Conservation (phyloP, 495 filamentous ascomycete species). For the Parathielavia hyrcaniae region DNA sequence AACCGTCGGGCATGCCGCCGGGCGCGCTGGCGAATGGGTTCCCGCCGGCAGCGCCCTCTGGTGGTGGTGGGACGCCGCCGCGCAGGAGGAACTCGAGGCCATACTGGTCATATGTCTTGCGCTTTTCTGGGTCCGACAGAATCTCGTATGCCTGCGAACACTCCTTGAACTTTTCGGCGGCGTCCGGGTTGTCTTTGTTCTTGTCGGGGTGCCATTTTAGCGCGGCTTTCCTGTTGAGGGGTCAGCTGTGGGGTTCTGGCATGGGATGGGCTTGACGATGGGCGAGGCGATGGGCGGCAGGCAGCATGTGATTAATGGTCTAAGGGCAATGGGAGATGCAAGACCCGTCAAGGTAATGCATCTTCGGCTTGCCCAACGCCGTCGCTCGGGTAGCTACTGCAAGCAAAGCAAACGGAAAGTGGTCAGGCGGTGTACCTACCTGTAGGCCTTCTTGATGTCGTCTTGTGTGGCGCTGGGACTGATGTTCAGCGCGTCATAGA, state of each 20-base stretch:
- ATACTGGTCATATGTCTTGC: constrained; percentile 91
- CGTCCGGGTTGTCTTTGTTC: constrained; percentile 82
- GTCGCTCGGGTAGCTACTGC: neutral
- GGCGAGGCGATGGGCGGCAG: neutral
- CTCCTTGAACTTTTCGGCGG: constrained; percentile 90
- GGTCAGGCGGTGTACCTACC: constrained; percentile 46
- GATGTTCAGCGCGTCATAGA: constrained; percentile 72
- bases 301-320: neutral
- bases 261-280: neutral
- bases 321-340: neutral
- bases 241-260: constrained; percentile 17
- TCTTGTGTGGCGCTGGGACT: constrained; percentile 76
- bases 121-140: constrained; percentile 92
- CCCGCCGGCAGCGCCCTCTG: constrained; percentile 42
- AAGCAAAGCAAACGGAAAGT: neutral
- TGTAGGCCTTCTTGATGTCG: constrained; percentile 95
- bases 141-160: constrained; percentile 97
- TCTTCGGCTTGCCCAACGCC: neutral
- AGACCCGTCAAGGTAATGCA: neutral
- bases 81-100: constrained; percentile 88
- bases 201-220: constrained; percentile 96
- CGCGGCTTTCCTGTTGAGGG: constrained; percentile 62
- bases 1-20: constrained; percentile 33
- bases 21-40: constrained; percentile 45
- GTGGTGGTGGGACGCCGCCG: constrained; percentile 67